phyloP scores from a whole-genome alignment of 2,329 filamentous ascomycete genomes.

The Albifimbria verrucaria region DNA sequence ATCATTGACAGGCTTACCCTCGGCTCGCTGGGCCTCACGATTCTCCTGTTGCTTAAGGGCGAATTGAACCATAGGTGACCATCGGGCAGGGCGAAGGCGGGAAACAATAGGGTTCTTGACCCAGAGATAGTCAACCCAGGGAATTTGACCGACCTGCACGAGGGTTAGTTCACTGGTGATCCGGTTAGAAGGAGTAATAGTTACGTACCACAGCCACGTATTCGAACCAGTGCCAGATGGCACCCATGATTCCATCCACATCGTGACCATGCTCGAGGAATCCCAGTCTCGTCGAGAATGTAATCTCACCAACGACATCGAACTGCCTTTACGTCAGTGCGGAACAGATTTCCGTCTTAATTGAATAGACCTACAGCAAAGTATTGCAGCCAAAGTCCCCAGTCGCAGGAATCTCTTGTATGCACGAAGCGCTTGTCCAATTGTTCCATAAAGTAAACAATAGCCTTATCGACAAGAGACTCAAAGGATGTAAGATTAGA shows the following conservation, averaged over 20 bases:
- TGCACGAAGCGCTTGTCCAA: conserved; percentile 3
- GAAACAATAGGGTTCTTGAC: conserved; percentile 3
- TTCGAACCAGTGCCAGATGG: conserved; percentile 16
- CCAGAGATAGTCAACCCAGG: conserved; percentile 2
- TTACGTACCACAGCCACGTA: conserved; percentile 18
- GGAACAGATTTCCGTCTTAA: not conserved
- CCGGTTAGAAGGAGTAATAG: conserved; percentile 6
- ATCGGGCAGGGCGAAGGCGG: not conserved
- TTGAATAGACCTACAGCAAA: not conserved
- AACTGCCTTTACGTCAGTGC: conserved; percentile 19
- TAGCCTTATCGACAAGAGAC: conserved; percentile 1
- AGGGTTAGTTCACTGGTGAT: conserved; percentile 13
- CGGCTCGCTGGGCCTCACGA: not conserved
- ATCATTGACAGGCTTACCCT: not conserved
- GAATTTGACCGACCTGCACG: conserved; percentile 13
- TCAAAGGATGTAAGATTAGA: conserved; percentile 1
- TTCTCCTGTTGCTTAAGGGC: conserved; percentile 12
- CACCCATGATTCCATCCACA: conserved; percentile 35
- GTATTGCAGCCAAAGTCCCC: conserved; percentile 3
- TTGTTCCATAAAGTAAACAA: conserved; percentile 1
- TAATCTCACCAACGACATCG: conserved; percentile 51
- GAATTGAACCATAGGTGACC: conserved; percentile 14
- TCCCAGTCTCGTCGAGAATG: conserved; percentile 33
- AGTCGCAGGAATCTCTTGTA: not conserved
- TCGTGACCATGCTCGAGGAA: conserved; percentile 45